Evolutionary conservation across 169 alveolate species (phyloP), one percentile per base, ranked within the genome.

Genomic region (Eimeria tenella): DNA sequence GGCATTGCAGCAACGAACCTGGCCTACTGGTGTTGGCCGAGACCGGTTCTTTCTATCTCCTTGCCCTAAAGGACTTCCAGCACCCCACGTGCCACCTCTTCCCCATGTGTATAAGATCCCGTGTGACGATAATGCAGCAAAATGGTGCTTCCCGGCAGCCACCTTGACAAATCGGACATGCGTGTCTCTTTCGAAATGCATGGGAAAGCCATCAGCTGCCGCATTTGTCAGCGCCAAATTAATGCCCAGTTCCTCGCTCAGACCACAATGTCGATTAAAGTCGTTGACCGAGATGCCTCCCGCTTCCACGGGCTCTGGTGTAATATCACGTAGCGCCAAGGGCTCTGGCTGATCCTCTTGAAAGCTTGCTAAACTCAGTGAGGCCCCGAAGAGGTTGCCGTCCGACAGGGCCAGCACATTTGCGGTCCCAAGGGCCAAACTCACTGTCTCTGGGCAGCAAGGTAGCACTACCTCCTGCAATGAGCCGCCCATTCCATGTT

Each of bases 71-170:
- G 91, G 91, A 62, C 91, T 84, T 8, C 91, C 91, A 5, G 81
- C 91, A 17, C 91, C 91, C 91, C 75, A 62, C 3, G 81, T 23
- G 65, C 81, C 91, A 53, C 91, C 91, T 4, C 25, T 58, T 84
- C 91, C 91, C 91, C 91, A 84, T 11, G 91, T 84, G 55, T 84
- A 84, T 62, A 84, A 84, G 50, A 84, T 53, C 50, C 91, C 91
- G 53, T 84, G 91, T 5, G 79, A 31, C 4, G 91, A 60, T 62
- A 84, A 10, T 42, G 81, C 91, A 84, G 91, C 91, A 49, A 62
- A 84, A 77, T 84, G 91, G 53, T 84, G 91, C 65, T 8, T n/a
- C 25, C 91, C 91, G 19, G 91, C 91, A 84, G 91, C 91, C 75
- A 84, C 91, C 62, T 84, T 84, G 60, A 84, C 91, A 19, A 84